Evolutionary conservation across 495 filamentous ascomycete genomes (phyloP).

Genomic region (Neurospora tetraspora): DNA sequence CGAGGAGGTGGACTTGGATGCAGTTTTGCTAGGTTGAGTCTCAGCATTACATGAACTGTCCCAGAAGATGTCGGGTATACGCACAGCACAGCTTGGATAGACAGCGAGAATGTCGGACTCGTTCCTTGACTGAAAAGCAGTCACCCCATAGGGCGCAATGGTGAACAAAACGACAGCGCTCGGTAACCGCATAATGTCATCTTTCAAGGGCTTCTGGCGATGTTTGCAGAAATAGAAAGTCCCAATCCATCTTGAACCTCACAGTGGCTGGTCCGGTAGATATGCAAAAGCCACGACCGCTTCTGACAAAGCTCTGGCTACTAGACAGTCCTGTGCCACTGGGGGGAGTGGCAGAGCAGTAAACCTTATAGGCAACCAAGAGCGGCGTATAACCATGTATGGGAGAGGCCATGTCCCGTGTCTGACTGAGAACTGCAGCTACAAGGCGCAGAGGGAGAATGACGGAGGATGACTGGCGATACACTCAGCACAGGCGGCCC

Average conservation of each 20-base stretch:
- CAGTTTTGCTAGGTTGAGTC: not conserved
- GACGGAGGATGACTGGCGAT: not conserved
- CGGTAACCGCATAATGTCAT: not conserved
- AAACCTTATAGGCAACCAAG: not conserved
- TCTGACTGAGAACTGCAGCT: not conserved
- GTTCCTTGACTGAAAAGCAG: not conserved
- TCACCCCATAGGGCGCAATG: not conserved
- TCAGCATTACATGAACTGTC: not conserved
- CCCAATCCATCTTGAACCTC: not conserved
- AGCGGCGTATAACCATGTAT: not conserved
- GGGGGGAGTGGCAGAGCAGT: not conserved
- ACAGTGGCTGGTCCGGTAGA: not conserved
- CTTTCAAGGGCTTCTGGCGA: not conserved
- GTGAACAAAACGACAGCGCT: not conserved
- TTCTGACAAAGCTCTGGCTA: not conserved
- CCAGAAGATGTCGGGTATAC: not conserved
- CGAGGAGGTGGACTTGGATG: not conserved
- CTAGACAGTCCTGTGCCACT: not conserved
- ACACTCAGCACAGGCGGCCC: not conserved
- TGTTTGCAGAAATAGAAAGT: not conserved
- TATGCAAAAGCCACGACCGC: not conserved
- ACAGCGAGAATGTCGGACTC: not conserved
- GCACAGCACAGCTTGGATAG: not conserved
- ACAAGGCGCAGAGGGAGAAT: not conserved
- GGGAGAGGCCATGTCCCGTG: not conserved